Conservation (phyloP, 2,329 filamentous ascomycete genomes). For the Alternaria rosae region DNA sequence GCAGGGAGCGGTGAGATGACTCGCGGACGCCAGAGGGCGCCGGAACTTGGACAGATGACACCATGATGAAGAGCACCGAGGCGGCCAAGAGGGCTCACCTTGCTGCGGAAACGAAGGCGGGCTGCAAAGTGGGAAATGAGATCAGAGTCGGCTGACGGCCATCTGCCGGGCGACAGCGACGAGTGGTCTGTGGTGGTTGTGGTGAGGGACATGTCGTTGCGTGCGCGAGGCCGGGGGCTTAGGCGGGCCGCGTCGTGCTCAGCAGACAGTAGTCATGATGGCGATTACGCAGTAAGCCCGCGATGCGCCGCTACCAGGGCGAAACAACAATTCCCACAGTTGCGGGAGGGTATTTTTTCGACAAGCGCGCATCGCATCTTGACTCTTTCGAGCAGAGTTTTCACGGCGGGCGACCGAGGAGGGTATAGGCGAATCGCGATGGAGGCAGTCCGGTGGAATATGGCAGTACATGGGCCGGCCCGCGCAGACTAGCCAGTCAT, state of each 20-base stretch:
- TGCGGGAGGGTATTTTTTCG: slow-evolving; percentile 10
- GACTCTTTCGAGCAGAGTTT: slow-evolving; percentile 37
- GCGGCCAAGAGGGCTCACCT: slow-evolving; percentile 32
- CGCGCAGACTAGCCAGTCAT: slow-evolving; percentile 37
- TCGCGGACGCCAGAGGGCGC: slow-evolving; percentile 37
- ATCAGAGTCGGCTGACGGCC: slow-evolving; percentile 38
- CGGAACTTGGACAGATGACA: slow-evolving; percentile 47
- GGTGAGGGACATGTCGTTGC: background rate
- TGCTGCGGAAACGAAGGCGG: slow-evolving; percentile 21
- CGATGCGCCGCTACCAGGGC: slow-evolving; percentile 16
- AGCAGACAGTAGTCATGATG: slow-evolving; percentile 26
- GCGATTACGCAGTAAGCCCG: slow-evolving; percentile 18
- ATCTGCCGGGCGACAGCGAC: slow-evolving; percentile 19
- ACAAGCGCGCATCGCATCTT: slow-evolving; percentile 21
- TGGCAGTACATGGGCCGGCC: slow-evolving; percentile 41
- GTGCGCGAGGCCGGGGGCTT: background rate
- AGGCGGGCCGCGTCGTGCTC: slow-evolving; percentile 14
- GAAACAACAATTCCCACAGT: slow-evolving; percentile 1
- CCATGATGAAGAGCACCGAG: slow-evolving; percentile 25
- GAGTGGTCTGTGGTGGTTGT: slow-evolving; percentile 14
- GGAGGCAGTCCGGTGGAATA: slow-evolving; percentile 22
- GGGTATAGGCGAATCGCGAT: slow-evolving; percentile 31
- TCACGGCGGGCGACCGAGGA: slow-evolving; percentile 19
- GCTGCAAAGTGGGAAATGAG: slow-evolving; percentile 18
- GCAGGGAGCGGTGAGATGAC: slow-evolving; percentile 47